Evolutionary conservation across 1,284 basidiomycete genomes (phyloP), one percentile per base, ranked within the genome.

Genomic region (Sanghuangporus sanghuang): DNA sequence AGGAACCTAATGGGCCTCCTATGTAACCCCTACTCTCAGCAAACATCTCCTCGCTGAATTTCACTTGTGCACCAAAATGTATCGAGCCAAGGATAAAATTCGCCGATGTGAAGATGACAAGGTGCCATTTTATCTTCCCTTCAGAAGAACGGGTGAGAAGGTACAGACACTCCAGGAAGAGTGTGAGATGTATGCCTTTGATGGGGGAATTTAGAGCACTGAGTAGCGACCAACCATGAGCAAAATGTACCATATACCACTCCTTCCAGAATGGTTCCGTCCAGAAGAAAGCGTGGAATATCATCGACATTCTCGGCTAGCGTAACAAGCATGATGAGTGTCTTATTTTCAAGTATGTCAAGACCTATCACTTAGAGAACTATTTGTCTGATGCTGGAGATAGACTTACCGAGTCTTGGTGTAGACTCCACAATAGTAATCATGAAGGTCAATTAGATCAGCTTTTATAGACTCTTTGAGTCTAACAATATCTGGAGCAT

Each of bases 1-100:
- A 44, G n/a, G 40, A 21, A 11, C 60, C 50, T 5, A 61, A 35
- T 21, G 60, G 50, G n/a, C 60, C 60, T n/a, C n/a, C n/a, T n/a
- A n/a, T n/a, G n/a, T n/a, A n/a, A n/a, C n/a, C n/a, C n/a, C n/a
- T n/a, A n/a, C n/a, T n/a, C n/a, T n/a, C n/a, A n/a, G n/a, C n/a
- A n/a, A n/a, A n/a, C n/a, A n/a, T n/a, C n/a, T n/a, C n/a, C n/a
- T n/a, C n/a, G n/a, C n/a, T n/a, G n/a, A n/a, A n/a, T n/a, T n/a
- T n/a, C n/a, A n/a, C n/a, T n/a, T n/a, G n/a, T n/a, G n/a, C n/a
- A n/a, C n/a, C n/a, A n/a, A n/a, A n/a, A n/a, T n/a, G n/a, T n/a
- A n/a, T n/a, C n/a, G n/a, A n/a, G n/a, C n/a, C n/a, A 35, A 64
- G 40, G 27, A 27, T 14, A 38, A 64, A 60, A 39, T 53, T 61